Base-by-base conservation (phyloP, 2,329 filamentous ascomycete species). In the Xylariales sp. region DNA sequence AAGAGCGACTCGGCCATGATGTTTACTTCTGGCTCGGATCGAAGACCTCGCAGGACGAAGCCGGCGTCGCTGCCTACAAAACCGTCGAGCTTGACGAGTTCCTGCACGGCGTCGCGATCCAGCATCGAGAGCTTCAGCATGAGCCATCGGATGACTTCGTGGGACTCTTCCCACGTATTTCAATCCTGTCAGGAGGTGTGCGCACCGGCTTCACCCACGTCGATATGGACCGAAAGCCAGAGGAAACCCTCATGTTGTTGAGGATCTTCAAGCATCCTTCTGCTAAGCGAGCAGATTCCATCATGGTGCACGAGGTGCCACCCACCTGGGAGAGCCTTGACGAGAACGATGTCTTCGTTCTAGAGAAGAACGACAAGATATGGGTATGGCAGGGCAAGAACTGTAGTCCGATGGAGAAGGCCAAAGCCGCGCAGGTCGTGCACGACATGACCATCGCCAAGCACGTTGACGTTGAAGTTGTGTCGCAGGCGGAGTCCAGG, bases 81-180 rank as follows among this genome's bases (percentile, higher is more conserved):
- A 82, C 81, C 0, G 80, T 84, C 18, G 82, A 85, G 59, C 66
- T 86, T 12, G 82, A 85, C 51, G 80, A 84, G 59, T 84, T 82
- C 53, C 58, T 86, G 37, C 64, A 70, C 29, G 80, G 81, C 3
- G 63, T 69, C 1, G 81, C 81, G 1, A 77, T 70, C 3, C 82
- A 85, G 62, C 74, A 84, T 54, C 76, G 81, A 32, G 82, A 86
- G 61, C 63, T 80, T 2, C 80, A 85, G 60, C 59, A 64, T 5
- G 65, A 70, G 22, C 76, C 75, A 2, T 82, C 78, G 3, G 70
- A 76, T 15, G 76, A 73, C 36, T 85, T 86, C 50, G 52, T 81
- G 14, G 62, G 66, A 2, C 60, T 85, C 3, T 85, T 85, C 61
- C 76, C 76, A 3, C 69, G 71, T 11, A 59, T 84, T 31, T 69